phyloP scores from a whole-genome alignment of 1,284 basidiomycete species.

The Fistulinella cinereoalba region DNA sequence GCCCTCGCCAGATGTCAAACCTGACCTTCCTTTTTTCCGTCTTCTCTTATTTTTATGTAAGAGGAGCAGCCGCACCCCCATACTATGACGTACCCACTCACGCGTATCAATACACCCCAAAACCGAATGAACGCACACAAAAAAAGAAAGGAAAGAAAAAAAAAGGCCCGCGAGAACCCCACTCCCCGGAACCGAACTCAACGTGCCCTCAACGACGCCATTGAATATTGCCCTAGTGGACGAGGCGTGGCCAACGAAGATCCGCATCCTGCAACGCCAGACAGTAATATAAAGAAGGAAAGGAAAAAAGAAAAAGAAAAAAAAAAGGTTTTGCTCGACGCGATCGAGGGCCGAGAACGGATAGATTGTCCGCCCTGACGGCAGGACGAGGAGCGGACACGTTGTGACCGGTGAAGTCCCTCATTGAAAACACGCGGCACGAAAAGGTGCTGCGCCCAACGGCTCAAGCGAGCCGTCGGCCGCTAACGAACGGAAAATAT shows the following conservation, averaged over 20 bases:
- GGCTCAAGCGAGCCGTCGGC: neutral
- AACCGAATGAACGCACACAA: too few relatives aligned
- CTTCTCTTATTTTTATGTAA: neutral
- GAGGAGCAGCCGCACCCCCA: neutral
- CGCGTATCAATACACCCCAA: neutral
- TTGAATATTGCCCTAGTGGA: too few relatives aligned
- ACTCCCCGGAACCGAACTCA: neutral
- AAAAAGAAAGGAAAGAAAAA: too few relatives aligned
- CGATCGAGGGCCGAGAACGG: conserved; percentile 8
- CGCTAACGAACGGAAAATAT: too few relatives aligned
- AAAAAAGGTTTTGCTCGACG: neutral
- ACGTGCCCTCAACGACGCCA: neutral
- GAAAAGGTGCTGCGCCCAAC: conserved; percentile 10
- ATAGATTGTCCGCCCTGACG: conserved; percentile 7
- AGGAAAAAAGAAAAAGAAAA: neutral
- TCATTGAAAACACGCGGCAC: conserved; percentile 26
- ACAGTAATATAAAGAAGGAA: conserved; percentile 9
- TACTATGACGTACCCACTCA: neutral
- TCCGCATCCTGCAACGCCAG: too few relatives aligned
- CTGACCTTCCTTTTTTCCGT: too few relatives aligned
- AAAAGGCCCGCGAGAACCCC: too few relatives aligned
- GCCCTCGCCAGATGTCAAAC: too few relatives aligned
- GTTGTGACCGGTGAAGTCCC: conserved; percentile 6
- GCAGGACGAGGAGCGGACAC: neutral
- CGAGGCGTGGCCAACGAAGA: too few relatives aligned